Evolutionary conservation across 768 basidiomycete species (phyloP).

Genomic region (Pleurotus eryngii): DNA sequence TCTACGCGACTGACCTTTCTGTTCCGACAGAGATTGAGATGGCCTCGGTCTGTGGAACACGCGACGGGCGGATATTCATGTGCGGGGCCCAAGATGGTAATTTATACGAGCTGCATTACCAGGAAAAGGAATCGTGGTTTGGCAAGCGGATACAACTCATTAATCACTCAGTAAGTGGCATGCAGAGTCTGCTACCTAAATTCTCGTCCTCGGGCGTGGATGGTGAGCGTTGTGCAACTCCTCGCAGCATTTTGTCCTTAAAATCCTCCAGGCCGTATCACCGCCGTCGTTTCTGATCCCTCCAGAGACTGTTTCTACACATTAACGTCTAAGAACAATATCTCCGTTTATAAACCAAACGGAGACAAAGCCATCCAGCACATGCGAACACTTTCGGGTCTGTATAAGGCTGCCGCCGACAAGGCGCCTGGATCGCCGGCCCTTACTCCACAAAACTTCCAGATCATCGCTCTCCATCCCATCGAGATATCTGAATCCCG

Average conservation of each 20-base stretch:
- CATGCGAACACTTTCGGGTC: slow-evolving; percentile 69
- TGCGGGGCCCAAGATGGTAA: slow-evolving; percentile 80
- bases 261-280: slow-evolving; percentile 59
- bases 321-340: slow-evolving; percentile 59
- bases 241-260: slow-evolving; percentile 5
- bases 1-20: slow-evolving; percentile 87
- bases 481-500: slow-evolving; percentile 67
- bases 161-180: slow-evolving; percentile 80
- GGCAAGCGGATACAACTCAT: slow-evolving; percentile 79
- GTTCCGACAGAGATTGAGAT: slow-evolving; percentile 81
- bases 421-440: slow-evolving; percentile 77
- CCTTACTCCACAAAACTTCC: slow-evolving; percentile 66
- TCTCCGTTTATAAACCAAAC: slow-evolving; percentile 63
- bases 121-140: slow-evolving; percentile 90
- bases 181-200: slow-evolving; percentile 77
- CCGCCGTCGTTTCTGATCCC: slow-evolving; percentile 62
- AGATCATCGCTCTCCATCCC: slow-evolving; percentile 67
- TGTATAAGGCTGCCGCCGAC: slow-evolving; percentile 76
- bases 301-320: slow-evolving; percentile 76
- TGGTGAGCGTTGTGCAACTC: slow-evolving; percentile 42
- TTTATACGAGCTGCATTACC: slow-evolving; percentile 90
- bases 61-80: slow-evolving; percentile 90
- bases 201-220: slow-evolving; percentile 61
- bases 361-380: slow-evolving; percentile 68
- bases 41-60: slow-evolving; percentile 76